phyloP scores from a whole-genome alignment of 2,329 filamentous ascomycete genomes.

The Periconia macrospinosa region DNA sequence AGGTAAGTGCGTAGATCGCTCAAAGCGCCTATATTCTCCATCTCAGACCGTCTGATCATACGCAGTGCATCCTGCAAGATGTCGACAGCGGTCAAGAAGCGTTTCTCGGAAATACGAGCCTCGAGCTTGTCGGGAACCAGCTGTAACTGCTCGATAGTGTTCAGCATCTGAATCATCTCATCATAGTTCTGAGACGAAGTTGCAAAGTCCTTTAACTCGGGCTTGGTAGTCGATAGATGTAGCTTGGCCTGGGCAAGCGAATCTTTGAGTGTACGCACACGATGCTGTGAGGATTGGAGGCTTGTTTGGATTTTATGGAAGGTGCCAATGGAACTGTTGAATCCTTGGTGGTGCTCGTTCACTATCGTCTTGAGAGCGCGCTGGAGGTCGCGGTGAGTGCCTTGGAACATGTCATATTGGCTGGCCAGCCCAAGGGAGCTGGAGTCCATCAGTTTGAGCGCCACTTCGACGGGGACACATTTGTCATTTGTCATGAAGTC shows the following conservation, averaged over 20 bases:
- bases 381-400: slow-evolving; percentile 86
- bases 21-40: slow-evolving; percentile 88
- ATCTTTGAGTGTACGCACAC: slow-evolving; percentile 79
- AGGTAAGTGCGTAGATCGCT: slow-evolving; percentile 85
- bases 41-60: slow-evolving; percentile 80
- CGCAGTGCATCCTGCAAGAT: slow-evolving; percentile 85
- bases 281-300: slow-evolving; percentile 83
- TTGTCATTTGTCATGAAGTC: slow-evolving; percentile 85
- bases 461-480: slow-evolving; percentile 90
- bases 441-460: slow-evolving; percentile 90
- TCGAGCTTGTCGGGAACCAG: slow-evolving; percentile 90
- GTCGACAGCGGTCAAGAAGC: slow-evolving; percentile 90
- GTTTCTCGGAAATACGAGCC: slow-evolving; percentile 92
- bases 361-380: slow-evolving; percentile 91
- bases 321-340: slow-evolving; percentile 98
- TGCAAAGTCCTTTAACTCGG: slow-evolving; percentile 87
- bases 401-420: slow-evolving; percentile 81
- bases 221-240: slow-evolving; percentile 81
- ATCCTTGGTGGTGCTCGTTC: slow-evolving; percentile 91
- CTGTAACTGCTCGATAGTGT: slow-evolving; percentile 84
- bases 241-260: slow-evolving; percentile 79
- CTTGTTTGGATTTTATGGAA: slow-evolving; percentile 98
- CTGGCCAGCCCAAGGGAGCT: slow-evolving; percentile 91
- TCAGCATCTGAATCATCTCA: slow-evolving; percentile 79
- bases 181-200: slow-evolving; percentile 88